Evolutionary conservation across 2,329 filamentous ascomycete species (phyloP).

Genomic region (Ceratocystis lukuohia): DNA sequence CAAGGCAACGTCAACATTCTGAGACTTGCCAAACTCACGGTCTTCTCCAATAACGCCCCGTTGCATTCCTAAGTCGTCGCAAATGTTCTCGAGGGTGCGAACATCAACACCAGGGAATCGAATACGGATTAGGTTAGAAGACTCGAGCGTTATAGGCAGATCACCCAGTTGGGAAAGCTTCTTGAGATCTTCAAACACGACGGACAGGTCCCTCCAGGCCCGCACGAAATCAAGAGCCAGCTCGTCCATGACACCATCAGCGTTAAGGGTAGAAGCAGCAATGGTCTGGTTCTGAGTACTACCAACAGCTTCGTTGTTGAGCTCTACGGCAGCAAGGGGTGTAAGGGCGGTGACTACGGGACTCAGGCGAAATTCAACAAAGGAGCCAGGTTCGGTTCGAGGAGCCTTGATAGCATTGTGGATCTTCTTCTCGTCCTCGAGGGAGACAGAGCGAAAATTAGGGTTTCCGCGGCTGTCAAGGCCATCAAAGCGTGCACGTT

Average conservation of each 20-base stretch:
- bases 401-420: conserved; percentile 28
- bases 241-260: conserved; percentile 69
- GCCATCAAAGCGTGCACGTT: conserved; percentile 79
- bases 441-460: conserved; percentile 64
- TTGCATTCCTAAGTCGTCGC: conserved; percentile 73
- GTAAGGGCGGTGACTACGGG: conserved; percentile 83
- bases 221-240: conserved; percentile 81
- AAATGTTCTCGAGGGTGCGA: conserved; percentile 66
- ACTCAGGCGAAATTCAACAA: conserved; percentile 75
- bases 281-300: conserved; percentile 24
- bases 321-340: conserved; percentile 47
- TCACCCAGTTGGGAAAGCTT: conserved; percentile 66
- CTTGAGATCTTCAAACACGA: conserved; percentile 68
- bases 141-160: conserved; percentile 63
- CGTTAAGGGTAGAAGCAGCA: conserved; percentile 53
- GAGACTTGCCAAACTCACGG: conserved; percentile 50
- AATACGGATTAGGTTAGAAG: conserved; percentile 55
- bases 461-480: conserved; percentile 59
- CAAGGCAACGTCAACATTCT: conserved; percentile 59
- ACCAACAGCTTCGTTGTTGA: conserved; percentile 22
- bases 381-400: conserved; percentile 59
- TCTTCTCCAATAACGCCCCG: conserved; percentile 72
- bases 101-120: conserved; percentile 86
- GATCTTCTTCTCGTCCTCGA: conserved; percentile 46
- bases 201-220: conserved; percentile 68